Base-by-base conservation (phyloP, 768 basidiomycete species). In the Lactifluus piperatus region DNA sequence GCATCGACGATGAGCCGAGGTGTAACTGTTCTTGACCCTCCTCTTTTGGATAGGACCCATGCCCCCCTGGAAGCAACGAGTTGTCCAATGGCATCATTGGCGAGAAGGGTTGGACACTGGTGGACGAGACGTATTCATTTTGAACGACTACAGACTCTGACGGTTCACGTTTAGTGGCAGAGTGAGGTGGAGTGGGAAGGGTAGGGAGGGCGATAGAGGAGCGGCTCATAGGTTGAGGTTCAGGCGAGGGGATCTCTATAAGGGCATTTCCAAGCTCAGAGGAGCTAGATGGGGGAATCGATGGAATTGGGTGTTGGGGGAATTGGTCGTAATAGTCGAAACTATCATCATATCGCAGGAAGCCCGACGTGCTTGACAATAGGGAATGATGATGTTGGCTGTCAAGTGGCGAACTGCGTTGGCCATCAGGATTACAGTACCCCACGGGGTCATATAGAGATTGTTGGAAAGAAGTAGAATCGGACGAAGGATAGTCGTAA, bases 201-300 rank as follows among this genome's bases (percentile, higher is more conserved):
- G 32, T 45, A 22, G 58, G 58, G 5, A 60, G 58, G 5, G 48
- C 26, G 5, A 60, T 55, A n/a, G 54, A 45, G 34, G 53, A 18
- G 7, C 47, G 39, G 27, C 18, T 29, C 47, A 41, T 55, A 1
- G 30, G 9, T 29, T 20, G 54, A 3, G 53, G 13, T 18, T 61
- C 62, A 18, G 52, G 36, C 7, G 58, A 20, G 26, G 47, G 36
- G 43, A 60, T 41, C 30, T 60, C 62, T 8, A 51, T 37, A 16
- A 63, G 58, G 29, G 62, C 62, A 22, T 63, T 49, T 2, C 58
- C 62, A 1, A 63, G 62, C 36, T 63, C 62, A 16, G 62, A 63
- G 14, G 62, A 63, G 26, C 48, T 26, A 16, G 59, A 51, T 0
- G 46, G 32, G 14, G 51, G 56, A 16, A 53, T n/a, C 6, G 51